Evolutionary conservation across 1,139 yeast genomes (phyloP), one percentile per base, ranked within the genome.

Genomic region (Lodderomyces theae): DNA sequence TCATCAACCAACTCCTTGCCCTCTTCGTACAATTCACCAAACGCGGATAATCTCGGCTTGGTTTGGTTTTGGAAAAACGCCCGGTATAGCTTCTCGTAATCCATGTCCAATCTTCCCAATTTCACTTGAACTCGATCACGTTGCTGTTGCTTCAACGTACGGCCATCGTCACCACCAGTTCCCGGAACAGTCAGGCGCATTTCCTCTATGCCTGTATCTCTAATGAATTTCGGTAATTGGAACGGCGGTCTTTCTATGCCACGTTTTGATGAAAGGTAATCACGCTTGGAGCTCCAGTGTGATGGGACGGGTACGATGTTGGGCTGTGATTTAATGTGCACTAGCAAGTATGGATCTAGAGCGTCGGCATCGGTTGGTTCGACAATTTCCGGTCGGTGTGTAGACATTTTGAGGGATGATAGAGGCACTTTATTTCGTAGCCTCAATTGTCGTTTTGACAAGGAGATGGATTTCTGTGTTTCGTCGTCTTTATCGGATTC

Each of bases 331-430:
- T 90, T 92, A 42, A 92, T 61, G 11, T 74, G 65, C 0, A 86
- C 79, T 12, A 82, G 67, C 19, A 89, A 58, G 39, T 68, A 64
- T 1, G 98, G 96, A 53, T 88, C 94, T 3, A 71, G 73, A 0
- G 97, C 86, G 62, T 90, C 94, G 1, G 82, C 83, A 60, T 92
- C 98, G 50, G 69, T 77, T 94, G 95, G 85, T 49, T 89, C 96
- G 0, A 92, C 84, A 3, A 82, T 57, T 45, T 86, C 89, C 0
- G 97, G 97, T 29, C 65, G 65, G 5, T 61, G 55, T 0, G 83
- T 72, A 16, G 69, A 59, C 0, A 85, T 70, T 56, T 90, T 92
- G 39, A 92, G 66, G 11, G 73, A 69, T 0, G 92, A 80, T 13
- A 92, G 63, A 0, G 94, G 77, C 0, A 88, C 75, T 51, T 83